phyloP scores from a whole-genome alignment of 2,329 filamentous ascomycete genomes.

The Microsporum ferrugineum region DNA sequence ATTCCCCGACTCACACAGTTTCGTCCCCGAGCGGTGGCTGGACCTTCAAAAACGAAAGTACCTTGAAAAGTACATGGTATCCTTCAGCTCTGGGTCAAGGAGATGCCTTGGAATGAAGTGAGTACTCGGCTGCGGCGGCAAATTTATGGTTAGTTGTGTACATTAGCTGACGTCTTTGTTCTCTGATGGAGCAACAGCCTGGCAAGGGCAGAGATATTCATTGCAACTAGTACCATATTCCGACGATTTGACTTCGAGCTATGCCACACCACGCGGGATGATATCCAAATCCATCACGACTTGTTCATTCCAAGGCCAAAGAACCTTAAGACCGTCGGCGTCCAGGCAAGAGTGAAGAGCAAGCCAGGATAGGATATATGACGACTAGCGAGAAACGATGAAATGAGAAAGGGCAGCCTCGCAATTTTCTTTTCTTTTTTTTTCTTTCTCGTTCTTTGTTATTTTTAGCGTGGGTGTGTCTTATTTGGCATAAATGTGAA shows the following conservation, averaged over 20 bases:
- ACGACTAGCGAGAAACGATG: neutral
- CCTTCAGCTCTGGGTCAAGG: slow-evolving; percentile 17
- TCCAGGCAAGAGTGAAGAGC: slow-evolving; percentile 6
- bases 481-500: neutral
- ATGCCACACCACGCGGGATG: slow-evolving; percentile 14
- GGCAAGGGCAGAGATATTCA: slow-evolving; percentile 11
- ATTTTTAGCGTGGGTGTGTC: neutral
- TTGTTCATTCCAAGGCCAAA: slow-evolving; percentile 14
- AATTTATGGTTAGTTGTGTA: neutral
- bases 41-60: slow-evolving; percentile 12
- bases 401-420: neutral
- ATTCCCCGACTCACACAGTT: slow-evolving; percentile 17
- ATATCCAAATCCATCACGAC: slow-evolving; percentile 16
- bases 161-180: neutral
- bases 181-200: slow-evolving; percentile 7
- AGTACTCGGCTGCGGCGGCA: neutral
- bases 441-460: neutral
- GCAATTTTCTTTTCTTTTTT: too few relatives aligned
- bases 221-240: slow-evolving; percentile 10
- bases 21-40: slow-evolving; percentile 18
- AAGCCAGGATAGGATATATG: neutral
- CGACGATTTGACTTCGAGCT: slow-evolving; percentile 13
- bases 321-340: slow-evolving; percentile 11
- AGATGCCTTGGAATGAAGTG: slow-evolving; percentile 17
- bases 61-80: slow-evolving; percentile 17